A percentile compares a stretch with the other conserved stretches of the same genome.
These are phyloP conservation scores for Xylariaceae sp. DNA, from an alignment of 2,329 filamentous ascomycete genomes.

Conservation along the genomic window DNA sequence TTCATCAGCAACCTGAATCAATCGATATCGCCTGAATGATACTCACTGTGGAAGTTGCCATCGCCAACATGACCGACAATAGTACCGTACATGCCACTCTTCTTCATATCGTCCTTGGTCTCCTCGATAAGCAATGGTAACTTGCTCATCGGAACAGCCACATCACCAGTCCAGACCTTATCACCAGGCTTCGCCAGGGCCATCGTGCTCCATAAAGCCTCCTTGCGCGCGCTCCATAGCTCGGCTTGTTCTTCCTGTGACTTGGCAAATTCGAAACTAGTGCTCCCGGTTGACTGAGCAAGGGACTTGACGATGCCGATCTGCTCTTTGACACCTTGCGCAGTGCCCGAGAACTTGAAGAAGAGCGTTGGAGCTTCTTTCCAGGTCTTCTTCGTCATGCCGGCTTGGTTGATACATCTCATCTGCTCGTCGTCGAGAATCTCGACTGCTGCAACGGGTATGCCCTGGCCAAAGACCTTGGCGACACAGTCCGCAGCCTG, in stretches of 20 bases:
- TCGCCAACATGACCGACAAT: slow-evolving; percentile 73
- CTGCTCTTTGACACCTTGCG: slow-evolving; percentile 71
- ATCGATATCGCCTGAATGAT: neutral
- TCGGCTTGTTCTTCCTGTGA: slow-evolving; percentile 67
- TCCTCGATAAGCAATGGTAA: slow-evolving; percentile 74
- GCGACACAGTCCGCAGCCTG: slow-evolving; percentile 68
- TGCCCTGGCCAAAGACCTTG: slow-evolving; percentile 65
- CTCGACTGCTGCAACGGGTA: slow-evolving; percentile 74
- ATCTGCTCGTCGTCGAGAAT: slow-evolving; percentile 80
- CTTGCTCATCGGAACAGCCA: slow-evolving; percentile 74
- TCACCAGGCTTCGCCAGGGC: slow-evolving; percentile 62
- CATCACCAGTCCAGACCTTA: slow-evolving; percentile 80
- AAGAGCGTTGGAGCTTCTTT: slow-evolving; percentile 64
- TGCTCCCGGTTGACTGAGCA: slow-evolving; percentile 48
- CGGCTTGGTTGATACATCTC: slow-evolving; percentile 50
- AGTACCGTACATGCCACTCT: slow-evolving; percentile 54
- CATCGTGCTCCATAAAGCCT: slow-evolving; percentile 78
- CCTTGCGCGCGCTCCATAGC: slow-evolving; percentile 80
- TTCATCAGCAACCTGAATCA: slow-evolving; percentile 13
- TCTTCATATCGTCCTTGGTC: slow-evolving; percentile 60
- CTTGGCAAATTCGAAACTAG: slow-evolving; percentile 74
- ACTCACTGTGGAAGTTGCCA: slow-evolving; percentile 69
- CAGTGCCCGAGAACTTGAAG: slow-evolving; percentile 67
- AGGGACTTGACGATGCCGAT: slow-evolving; percentile 41
- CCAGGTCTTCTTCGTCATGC: slow-evolving; percentile 56